Conservation (phyloP, 1,284 basidiomycete species). For the Microbotryum lychnidis-dioicae region DNA sequence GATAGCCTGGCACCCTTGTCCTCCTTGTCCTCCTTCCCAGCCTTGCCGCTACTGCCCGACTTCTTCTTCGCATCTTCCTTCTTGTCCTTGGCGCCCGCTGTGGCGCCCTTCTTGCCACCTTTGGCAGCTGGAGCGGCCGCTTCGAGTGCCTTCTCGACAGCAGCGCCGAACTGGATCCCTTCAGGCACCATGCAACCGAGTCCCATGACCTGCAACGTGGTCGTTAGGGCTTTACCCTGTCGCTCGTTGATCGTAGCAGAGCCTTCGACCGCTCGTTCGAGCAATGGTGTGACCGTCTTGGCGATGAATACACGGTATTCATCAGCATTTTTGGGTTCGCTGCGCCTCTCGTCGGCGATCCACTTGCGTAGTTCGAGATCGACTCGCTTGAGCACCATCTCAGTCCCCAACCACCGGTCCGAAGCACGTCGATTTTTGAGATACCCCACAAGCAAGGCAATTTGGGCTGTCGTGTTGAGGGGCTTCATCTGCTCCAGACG, state of each 20-base stretch:
- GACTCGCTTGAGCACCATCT: constrained; percentile 50
- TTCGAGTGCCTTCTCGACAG: constrained; percentile 11
- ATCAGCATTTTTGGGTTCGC: constrained; percentile 44
- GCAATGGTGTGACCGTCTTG: constrained; percentile 39
- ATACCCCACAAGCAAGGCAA: constrained; percentile 41
- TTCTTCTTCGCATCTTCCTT: constrained; percentile 11
- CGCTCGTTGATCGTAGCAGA: constrained; percentile 38
- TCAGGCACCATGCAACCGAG: constrained; percentile 43
- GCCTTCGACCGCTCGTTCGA: constrained; percentile 44
- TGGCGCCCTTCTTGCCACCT: background rate
- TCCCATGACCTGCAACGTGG: constrained; percentile 46
- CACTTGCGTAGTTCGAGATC: constrained; percentile 50
- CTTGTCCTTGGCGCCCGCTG: background rate
- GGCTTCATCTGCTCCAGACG: constrained; percentile 43
- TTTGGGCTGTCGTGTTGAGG: constrained; percentile 33
- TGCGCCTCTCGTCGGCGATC: constrained; percentile 46
- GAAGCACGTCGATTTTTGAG: constrained; percentile 45
- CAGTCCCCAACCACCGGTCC: constrained; percentile 47
- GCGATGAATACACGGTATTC: constrained; percentile 46
- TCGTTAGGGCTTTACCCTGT: constrained; percentile 41
- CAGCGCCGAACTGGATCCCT: constrained; percentile 24
- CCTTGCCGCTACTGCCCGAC: constrained; percentile 8
- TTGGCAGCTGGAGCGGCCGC: constrained; percentile 4
- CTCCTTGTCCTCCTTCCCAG: constrained; percentile 27
- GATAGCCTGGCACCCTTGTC: constrained; percentile 43